Evolutionary conservation across 2,329 filamentous ascomycete species (phyloP), one percentile per base, ranked within the genome.

Genomic region (Aspergillus transmontanensis): DNA sequence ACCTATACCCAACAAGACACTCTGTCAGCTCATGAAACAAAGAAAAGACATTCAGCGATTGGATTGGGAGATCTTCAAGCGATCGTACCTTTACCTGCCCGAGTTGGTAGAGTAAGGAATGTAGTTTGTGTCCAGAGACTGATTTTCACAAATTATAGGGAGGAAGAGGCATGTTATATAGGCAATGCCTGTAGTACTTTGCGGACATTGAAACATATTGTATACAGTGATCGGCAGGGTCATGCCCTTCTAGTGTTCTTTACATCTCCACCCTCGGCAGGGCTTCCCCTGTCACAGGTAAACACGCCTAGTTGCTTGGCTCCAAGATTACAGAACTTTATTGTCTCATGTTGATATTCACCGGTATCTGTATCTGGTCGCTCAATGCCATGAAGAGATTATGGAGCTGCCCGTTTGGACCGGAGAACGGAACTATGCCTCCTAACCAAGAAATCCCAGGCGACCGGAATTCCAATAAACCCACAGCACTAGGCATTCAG

Each of bases 221-320:
- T 54, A 54, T 36, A 54, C 16, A 36, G 51, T 54, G 51, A 54
- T 54, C 51, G 28, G 51, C 51, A 54, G 51, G 51, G 32, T 6
- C 30, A 54, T 54, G 7, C 21, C 30, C n/a, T 14, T 54, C 51
- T 54, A 36, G 14, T 36, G 30, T 54, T 54, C 51, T 26, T 36
- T 36, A 19, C 32, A 36, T 36, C 51, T 54, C 51, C 51, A 54
- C 51, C 10, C 21, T 54, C 51, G 21, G 19, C 30, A 34, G n/a
- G 51, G 28, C 19, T 21, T 34, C 51, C 30, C 51, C 51, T 54
- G 51, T 54, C 51, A 32, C 51, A 54, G 51, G 51, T 54, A 54
- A 36, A 54, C 30, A 23, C 26, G 14, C 26, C 23, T 36, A n/a
- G n/a, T 36, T 54, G 30, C 51, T 54, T 54, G 30, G 51, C 51